These are phyloP conservation scores for Mrakia blollopis DNA, from an alignment of 768 basidiomycete species.

Conservation along the genomic window DNA sequence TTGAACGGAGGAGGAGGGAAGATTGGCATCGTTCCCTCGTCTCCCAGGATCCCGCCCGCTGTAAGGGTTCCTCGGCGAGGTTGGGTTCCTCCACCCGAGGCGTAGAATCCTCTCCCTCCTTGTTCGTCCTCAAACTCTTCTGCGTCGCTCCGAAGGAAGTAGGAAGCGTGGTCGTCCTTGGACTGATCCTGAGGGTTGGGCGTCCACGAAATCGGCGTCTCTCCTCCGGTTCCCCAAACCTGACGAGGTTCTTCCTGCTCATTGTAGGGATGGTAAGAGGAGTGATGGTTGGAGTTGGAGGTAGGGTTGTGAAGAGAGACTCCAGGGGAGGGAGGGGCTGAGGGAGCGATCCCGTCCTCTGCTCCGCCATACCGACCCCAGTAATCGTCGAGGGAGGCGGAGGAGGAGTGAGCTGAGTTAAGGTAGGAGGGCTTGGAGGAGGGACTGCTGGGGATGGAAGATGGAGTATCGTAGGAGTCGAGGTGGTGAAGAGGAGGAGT, in stretches of 20 bases:
- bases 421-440: background rate
- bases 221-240: conserved; percentile 31
- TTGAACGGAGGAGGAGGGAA: conserved; percentile 26
- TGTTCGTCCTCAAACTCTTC: background rate
- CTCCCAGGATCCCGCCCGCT: background rate
- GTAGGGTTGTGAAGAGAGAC: background rate
- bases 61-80: background rate
- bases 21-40: background rate
- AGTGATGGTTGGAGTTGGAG: too few relatives aligned
- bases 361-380: conserved; percentile 34
- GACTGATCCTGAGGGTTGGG: conserved; percentile 10
- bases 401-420: conserved; percentile 14
- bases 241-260: background rate
- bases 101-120: background rate
- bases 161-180: background rate
- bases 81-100: background rate
- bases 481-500: conserved; percentile 16
- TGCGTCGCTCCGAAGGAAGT: background rate
- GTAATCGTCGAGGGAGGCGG: conserved; percentile 32
- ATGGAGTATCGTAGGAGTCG: background rate
- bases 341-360: conserved; percentile 26
- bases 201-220: conserved; percentile 33
- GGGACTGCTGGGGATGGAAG: background rate
- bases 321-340: conserved; percentile 1
- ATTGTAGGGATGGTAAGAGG: too few relatives aligned